Evolutionary conservation across 2,329 filamentous ascomycete species (phyloP).

Genomic region (Penicillium sp.): DNA sequence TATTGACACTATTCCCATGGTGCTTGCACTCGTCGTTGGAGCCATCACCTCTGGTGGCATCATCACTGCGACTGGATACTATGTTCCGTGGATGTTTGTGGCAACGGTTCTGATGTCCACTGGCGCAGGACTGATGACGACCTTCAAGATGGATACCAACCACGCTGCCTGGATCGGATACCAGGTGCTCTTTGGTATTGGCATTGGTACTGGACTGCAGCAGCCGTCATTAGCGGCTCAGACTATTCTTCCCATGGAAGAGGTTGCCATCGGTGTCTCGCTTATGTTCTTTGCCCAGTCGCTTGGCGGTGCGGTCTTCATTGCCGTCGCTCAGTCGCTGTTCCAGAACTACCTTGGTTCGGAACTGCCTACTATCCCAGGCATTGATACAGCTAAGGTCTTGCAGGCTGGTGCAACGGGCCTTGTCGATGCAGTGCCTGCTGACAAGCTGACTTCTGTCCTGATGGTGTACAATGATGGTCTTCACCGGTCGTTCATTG

Average conservation of each 20-base stretch:
- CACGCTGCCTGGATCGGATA: slow-evolving; percentile 24
- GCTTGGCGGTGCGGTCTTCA: slow-evolving; percentile 20
- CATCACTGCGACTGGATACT: slow-evolving; percentile 41
- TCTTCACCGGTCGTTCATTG: slow-evolving; percentile 16
- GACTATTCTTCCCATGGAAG: slow-evolving; percentile 12
- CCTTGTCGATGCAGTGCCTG: slow-evolving; percentile 9
- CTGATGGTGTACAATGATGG: slow-evolving; percentile 17
- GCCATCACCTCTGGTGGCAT: slow-evolving; percentile 34
- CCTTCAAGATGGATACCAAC: slow-evolving; percentile 16
- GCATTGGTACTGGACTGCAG: slow-evolving; percentile 20
- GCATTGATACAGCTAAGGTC: slow-evolving; percentile 11
- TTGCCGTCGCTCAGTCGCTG: slow-evolving; percentile 21
- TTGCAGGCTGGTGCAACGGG: slow-evolving; percentile 17
- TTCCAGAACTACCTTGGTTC: slow-evolving; percentile 18
- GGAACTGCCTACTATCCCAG: slow-evolving; percentile 10
- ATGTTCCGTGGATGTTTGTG: slow-evolving; percentile 44
- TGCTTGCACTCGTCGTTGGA: slow-evolving; percentile 39
- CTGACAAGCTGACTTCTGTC: slow-evolving; percentile 14
- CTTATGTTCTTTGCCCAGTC: slow-evolving; percentile 23
- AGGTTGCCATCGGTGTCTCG: slow-evolving; percentile 21
- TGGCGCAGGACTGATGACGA: slow-evolving; percentile 20
- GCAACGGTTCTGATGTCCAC: slow-evolving; percentile 15
- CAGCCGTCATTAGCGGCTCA: slow-evolving; percentile 21
- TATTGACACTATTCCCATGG: slow-evolving; percentile 45
- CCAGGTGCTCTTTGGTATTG: slow-evolving; percentile 21